Evolutionary conservation across 164 flowering plant species (phyloP), one percentile per base, ranked within the genome.

Genomic region (Litsea cubeba): DNA sequence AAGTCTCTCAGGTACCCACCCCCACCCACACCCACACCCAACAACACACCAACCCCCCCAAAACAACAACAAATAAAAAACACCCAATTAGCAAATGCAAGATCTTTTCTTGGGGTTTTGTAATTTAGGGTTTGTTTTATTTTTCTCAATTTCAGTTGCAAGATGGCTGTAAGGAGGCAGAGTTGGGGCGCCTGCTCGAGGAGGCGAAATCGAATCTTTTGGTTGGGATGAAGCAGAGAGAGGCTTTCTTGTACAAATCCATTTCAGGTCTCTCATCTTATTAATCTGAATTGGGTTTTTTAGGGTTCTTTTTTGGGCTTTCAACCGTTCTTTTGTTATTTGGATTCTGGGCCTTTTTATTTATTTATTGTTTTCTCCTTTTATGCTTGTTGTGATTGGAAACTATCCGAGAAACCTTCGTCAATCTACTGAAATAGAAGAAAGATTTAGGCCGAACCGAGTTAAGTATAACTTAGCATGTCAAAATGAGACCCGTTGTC

Each of bases 161-260:
- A 65, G 75, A 68, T 54, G 79, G 77, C 24, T 62, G 84, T 35
- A 12, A 11, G 6, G 65, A 76, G 22, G 79, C 79, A 74, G 83
- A 83, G 28, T 77, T 83, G 88, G 78, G 20, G 17, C 58, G 71
- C 14, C 46, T 49, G 50, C 69, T 90, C 49, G 85, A 86, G 64
- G 78, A 79, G 1, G 75, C 81, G 0, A 88, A 88, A 78, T 69
- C 81, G 1, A 85, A 88, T 49, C 66, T 87, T 63, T 4, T 83
- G 63, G 46, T 82, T 25, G 88, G 90, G 24, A 76, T 85, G 76
- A 88, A 82, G 84, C 79, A 78, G 51, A 81, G 87, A 69, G 89
- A 89, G 66, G 76, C 83, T 68, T 75, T 67, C 24, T 66, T 81
- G 24, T 78, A 73, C 71, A 83, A 85, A 68, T 62, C 72, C 65